A percentile compares a stretch with the other conserved stretches of the same genome.
phyloP scores from a whole-genome alignment of 192 early-diverging fungal species.

The Coemansia sp. region DNA sequence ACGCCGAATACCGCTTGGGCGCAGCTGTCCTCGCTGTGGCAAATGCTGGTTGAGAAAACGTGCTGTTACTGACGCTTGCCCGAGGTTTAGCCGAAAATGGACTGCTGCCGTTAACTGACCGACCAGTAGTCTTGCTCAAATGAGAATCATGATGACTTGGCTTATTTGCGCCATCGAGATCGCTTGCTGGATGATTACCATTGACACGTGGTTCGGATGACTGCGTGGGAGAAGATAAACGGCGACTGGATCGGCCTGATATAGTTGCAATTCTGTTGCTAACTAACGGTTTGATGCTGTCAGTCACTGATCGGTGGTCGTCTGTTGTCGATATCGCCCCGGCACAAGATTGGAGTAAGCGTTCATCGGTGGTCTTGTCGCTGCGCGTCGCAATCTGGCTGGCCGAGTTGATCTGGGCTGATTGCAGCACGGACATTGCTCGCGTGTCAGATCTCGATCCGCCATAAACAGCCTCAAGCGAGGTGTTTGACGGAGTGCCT shows the following conservation, averaged over 20 bases:
- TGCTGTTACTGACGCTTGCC: slow-evolving; percentile 9
- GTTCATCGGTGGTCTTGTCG: background rate
- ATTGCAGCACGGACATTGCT: slow-evolving; percentile 11
- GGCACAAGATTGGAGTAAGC: too few species aligned
- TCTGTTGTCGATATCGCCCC: background rate
- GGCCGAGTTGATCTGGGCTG: slow-evolving; percentile 11
- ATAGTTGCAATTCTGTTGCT: slow-evolving; percentile 1
- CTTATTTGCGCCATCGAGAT: slow-evolving; percentile 5
- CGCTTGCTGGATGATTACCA: background rate
- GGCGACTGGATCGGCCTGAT: background rate
- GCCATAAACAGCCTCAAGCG: slow-evolving; percentile 49
- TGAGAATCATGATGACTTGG: background rate
- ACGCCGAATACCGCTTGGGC: slow-evolving; percentile 31
- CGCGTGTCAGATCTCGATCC: slow-evolving; percentile 37
- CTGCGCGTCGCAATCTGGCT: background rate
- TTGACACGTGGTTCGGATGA: slow-evolving; percentile 3
- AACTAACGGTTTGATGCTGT: background rate
- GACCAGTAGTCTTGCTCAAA: slow-evolving; percentile 1
- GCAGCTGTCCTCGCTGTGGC: slow-evolving; percentile 30
- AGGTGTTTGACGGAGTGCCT: slow-evolving; percentile 28
- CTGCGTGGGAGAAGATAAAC: slow-evolving; percentile 7
- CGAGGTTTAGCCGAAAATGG: slow-evolving; percentile 2
- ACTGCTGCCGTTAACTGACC: background rate
- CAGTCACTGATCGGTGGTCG: background rate
- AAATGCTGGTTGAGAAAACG: slow-evolving; percentile 27